Evolutionary conservation across 805 yeast species (phyloP).

Genomic region (Candida ipomoeae): DNA sequence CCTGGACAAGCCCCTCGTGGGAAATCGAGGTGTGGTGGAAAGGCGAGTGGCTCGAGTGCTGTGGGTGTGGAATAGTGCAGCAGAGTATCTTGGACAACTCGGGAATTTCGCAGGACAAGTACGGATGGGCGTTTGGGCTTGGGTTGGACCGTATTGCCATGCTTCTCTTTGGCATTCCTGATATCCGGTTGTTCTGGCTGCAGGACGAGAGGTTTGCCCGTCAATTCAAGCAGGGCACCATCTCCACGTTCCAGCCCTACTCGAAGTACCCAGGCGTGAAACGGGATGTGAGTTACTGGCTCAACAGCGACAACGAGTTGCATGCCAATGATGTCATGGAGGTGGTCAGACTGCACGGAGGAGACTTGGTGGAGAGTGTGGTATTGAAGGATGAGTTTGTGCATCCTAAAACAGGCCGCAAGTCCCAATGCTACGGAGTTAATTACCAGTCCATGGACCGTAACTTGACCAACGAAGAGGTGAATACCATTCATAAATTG

Average conservation of each 20-base stretch:
- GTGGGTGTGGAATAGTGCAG: slow-evolving; percentile 91
- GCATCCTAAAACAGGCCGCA: slow-evolving; percentile 76
- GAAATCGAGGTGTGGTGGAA: slow-evolving; percentile 99
- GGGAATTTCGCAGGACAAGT: slow-evolving; percentile 52
- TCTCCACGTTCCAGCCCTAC: slow-evolving; percentile 76
- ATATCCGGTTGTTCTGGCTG: slow-evolving; percentile 91
- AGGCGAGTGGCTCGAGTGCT: slow-evolving; percentile 95
- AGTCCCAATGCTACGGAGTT: slow-evolving; percentile 82
- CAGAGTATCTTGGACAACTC: slow-evolving; percentile 73
- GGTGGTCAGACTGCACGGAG: slow-evolving; percentile 76
- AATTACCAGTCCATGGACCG: slow-evolving; percentile 96
- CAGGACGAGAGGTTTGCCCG: slow-evolving; percentile 66
- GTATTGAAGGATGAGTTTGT: slow-evolving; percentile 72
- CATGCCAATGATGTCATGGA: slow-evolving; percentile 96
- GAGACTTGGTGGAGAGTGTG: slow-evolving; percentile 87
- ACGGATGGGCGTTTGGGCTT: slow-evolving; percentile 98
- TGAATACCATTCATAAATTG: slow-evolving; percentile 65
- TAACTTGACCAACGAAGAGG: slow-evolving; percentile 78
- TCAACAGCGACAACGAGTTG: slow-evolving; percentile 45
- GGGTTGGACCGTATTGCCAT: slow-evolving; percentile 95
- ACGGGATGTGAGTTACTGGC: slow-evolving; percentile 92
- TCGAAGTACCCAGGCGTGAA: slow-evolving; percentile 85
- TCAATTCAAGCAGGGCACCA: slow-evolving; percentile 66
- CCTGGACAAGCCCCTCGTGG: slow-evolving; percentile 99
- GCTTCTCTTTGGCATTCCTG: slow-evolving; percentile 93